These are phyloP conservation scores for Candida maltosa DNA, from an alignment of 805 yeast species.

Conservation along the genomic window DNA sequence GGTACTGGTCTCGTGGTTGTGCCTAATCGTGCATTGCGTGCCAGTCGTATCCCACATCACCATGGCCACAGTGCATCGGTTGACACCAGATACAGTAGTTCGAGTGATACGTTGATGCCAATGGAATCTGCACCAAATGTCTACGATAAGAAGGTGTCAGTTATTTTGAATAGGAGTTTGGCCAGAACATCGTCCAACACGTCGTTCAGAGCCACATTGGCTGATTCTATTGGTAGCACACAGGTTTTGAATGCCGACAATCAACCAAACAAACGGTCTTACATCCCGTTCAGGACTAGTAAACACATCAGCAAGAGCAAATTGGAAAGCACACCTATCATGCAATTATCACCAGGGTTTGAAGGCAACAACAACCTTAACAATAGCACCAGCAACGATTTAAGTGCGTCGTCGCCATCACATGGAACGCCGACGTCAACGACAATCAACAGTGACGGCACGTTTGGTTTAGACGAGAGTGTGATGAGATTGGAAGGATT, in stretches of 20 bases:
- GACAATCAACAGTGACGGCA: conserved; percentile 2
- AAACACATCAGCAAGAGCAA: conserved; percentile 17
- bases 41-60: conserved; percentile 10
- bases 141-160: conserved; percentile 75
- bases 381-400: conserved; percentile 11
- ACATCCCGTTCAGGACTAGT: conserved; percentile 35
- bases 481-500: conserved; percentile 23
- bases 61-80: conserved; percentile 52
- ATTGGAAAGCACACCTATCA: conserved; percentile 12
- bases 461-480: conserved; percentile 11
- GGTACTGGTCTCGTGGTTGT: no score
- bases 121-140: conserved; percentile 73
- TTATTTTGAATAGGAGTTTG: conserved; percentile 68
- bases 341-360: conserved; percentile 18
- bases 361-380: conserved; percentile 14
- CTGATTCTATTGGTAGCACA: conserved; percentile 51
- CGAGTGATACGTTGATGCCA: conserved; percentile 42
- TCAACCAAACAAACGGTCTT: conserved; percentile 24
- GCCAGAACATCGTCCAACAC: conserved; percentile 73
- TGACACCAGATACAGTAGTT: conserved; percentile 52
- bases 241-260: conserved; percentile 7
- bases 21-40: background rate
- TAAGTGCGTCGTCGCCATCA: conserved; percentile 8
- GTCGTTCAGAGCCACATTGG: conserved; percentile 73
- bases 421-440: conserved; percentile 7